Evolutionary conservation across 306 rosid genomes (phyloP).

Genomic region (Castanopsis chinensis): DNA sequence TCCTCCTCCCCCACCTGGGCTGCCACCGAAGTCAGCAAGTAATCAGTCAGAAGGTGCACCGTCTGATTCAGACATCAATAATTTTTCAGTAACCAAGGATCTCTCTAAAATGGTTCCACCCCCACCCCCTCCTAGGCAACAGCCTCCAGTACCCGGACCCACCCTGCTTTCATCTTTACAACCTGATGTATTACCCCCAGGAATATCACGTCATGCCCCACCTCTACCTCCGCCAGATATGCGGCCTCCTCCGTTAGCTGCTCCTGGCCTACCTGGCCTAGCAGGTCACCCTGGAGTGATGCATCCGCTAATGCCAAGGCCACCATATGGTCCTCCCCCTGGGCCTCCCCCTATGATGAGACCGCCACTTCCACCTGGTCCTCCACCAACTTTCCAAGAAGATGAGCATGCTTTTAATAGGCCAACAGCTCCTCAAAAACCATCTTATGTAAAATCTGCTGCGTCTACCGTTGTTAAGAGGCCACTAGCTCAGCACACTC

Average conservation of each 20-base stretch:
- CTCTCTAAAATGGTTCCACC: slow-evolving; percentile 64
- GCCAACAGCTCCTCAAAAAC: slow-evolving; percentile 63
- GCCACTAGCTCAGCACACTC: slow-evolving; percentile 99
- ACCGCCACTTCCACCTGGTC: slow-evolving; percentile 99
- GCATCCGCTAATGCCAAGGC: slow-evolving; percentile 75
- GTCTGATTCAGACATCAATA: slow-evolving; percentile 45
- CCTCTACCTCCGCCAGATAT: slow-evolving; percentile 93
- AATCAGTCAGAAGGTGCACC: slow-evolving; percentile 57
- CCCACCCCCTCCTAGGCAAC: slow-evolving; percentile 87
- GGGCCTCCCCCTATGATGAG: slow-evolving; percentile 99
- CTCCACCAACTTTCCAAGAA: slow-evolving; percentile 85
- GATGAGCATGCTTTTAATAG: slow-evolving; percentile 48
- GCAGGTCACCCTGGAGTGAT: slow-evolving; percentile 84
- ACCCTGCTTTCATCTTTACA: slow-evolving; percentile 54
- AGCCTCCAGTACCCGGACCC: slow-evolving; percentile 61
- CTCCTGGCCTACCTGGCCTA: slow-evolving; percentile 67
- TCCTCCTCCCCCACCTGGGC: slow-evolving; percentile 78
- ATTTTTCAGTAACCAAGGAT: slow-evolving; percentile 53
- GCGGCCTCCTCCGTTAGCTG: slow-evolving; percentile 67
- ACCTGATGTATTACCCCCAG: slow-evolving; percentile 86
- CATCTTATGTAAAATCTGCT: slow-evolving; percentile 93
- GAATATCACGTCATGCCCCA: slow-evolving; percentile 75
- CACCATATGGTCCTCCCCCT: slow-evolving; percentile 94
- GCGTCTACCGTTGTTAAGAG: slow-evolving; percentile 97
- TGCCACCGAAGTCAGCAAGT: slow-evolving; percentile 55